Evolutionary conservation across 2,329 filamentous ascomycete genomes (phyloP).

Genomic region (Lizonia empirigonia): DNA sequence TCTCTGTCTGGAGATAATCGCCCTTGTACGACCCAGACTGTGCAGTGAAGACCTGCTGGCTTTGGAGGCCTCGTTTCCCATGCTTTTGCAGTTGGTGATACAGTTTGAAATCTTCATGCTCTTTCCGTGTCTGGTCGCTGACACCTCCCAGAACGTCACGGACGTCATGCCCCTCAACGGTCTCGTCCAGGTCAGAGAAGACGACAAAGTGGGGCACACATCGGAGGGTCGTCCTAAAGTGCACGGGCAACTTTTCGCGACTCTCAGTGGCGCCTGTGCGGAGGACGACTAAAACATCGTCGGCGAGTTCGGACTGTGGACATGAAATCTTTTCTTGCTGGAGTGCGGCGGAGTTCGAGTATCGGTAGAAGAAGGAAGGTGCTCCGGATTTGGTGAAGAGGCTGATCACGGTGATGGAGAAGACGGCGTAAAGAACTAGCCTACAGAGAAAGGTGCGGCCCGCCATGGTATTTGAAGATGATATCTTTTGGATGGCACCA

Average conservation of each 20-base stretch:
- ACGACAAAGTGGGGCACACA: slow-evolving; percentile 63
- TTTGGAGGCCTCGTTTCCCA: slow-evolving; percentile 52
- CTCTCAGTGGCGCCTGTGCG: slow-evolving; percentile 66
- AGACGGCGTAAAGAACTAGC: slow-evolving; percentile 41
- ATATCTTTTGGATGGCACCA: slow-evolving; percentile 10
- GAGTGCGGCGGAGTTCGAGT: slow-evolving; percentile 29
- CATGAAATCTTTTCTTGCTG: slow-evolving; percentile 32
- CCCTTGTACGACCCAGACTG: slow-evolving; percentile 43
- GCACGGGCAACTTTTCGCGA: slow-evolving; percentile 61
- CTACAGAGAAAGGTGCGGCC: slow-evolving; percentile 42
- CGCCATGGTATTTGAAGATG: slow-evolving; percentile 30
- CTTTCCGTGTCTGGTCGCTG: slow-evolving; percentile 42
- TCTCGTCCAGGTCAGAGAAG: slow-evolving; percentile 64
- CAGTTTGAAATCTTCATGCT: slow-evolving; percentile 58
- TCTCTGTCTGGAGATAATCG: slow-evolving; percentile 44
- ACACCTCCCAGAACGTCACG: slow-evolving; percentile 56
- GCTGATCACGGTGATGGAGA: slow-evolving; percentile 44
- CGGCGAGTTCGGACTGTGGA: slow-evolving; percentile 43
- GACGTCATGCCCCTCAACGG: slow-evolving; percentile 57
- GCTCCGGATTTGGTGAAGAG: slow-evolving; percentile 40
- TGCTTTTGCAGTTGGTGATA: slow-evolving; percentile 56
- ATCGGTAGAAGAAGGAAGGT: slow-evolving; percentile 36
- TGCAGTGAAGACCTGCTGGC: slow-evolving; percentile 36
- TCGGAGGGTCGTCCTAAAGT: slow-evolving; percentile 62
- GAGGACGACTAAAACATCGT: slow-evolving; percentile 64